Evolutionary conservation across 257 asterid species (phyloP).

Genomic region (Linderniella brevidens): DNA sequence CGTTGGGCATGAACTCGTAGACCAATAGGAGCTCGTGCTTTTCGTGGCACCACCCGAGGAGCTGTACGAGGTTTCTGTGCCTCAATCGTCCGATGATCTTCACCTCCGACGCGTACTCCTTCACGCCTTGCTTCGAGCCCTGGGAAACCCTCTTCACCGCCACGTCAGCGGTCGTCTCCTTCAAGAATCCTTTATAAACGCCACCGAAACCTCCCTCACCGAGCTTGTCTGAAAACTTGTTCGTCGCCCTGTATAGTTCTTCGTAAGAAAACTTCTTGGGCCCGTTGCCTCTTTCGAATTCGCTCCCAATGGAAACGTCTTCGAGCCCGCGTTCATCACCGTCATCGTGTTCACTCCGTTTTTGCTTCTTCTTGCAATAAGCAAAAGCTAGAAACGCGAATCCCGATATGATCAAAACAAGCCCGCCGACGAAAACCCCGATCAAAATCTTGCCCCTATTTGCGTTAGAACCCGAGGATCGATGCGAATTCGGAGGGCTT

Average conservation of each 20-base stretch:
- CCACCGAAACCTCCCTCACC: conserved; percentile 90
- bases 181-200: conserved; percentile 63
- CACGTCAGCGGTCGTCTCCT: conserved; percentile 19
- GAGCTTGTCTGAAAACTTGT: conserved; percentile 63
- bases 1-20: conserved; percentile 84
- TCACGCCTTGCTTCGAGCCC: conserved; percentile 45
- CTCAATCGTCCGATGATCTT: conserved; percentile 77
- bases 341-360: conserved; percentile 31
- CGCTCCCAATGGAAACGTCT: conserved; percentile 2
- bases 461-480: too few relatives aligned
- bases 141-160: conserved; percentile 89
- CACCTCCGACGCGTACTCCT: conserved; percentile 71
- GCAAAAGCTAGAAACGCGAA: too few relatives aligned
- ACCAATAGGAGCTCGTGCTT: conserved; percentile 80
- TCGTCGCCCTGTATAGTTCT: conserved; percentile 61
- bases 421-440: too few relatives aligned
- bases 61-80: conserved; percentile 79
- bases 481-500: neutral
- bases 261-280: conserved; percentile 60
- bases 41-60: conserved; percentile 78
- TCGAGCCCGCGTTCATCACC: conserved; percentile 26
- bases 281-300: conserved; percentile 37
- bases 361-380: too few relatives aligned
- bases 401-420: too few relatives aligned
- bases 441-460: too few relatives aligned